Conservation (phyloP, 1,284 basidiomycete species). For the Leccinum fallax region DNA sequence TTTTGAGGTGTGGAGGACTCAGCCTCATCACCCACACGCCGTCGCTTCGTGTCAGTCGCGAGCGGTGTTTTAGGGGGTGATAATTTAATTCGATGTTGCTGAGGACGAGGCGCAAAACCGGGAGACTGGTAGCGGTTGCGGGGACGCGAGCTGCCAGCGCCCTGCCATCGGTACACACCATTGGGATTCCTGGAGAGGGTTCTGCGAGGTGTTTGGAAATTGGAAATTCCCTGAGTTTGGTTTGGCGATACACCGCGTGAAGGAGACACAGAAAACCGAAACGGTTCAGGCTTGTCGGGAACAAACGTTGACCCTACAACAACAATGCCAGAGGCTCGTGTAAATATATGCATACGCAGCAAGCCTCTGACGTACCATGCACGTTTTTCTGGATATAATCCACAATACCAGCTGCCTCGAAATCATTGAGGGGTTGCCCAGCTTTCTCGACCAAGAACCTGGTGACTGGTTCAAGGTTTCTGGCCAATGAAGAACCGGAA, state of each 20-base stretch:
- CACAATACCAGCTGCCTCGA: constrained; percentile 58
- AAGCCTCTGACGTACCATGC: constrained; percentile 34
- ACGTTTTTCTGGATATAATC: constrained; percentile 49
- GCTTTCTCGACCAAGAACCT: constrained; percentile 47
- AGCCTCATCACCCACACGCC: constrained; percentile 54
- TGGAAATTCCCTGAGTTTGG: constrained; percentile 17
- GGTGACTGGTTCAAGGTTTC: constrained; percentile 48
- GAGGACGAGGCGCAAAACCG: constrained; percentile 55
- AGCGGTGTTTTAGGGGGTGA: constrained; percentile 41
- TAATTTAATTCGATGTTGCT: constrained; percentile 42
- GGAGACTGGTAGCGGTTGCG: constrained; percentile 70
- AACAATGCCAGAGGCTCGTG: constrained; percentile 11
- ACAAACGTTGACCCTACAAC: constrained; percentile 31
- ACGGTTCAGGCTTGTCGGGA: constrained; percentile 48
- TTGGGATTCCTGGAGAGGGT: constrained; percentile 70
- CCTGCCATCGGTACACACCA: constrained; percentile 67
- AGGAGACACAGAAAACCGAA: constrained; percentile 59
- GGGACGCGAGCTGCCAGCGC: constrained; percentile 64
- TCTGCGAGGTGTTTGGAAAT: constrained; percentile 43
- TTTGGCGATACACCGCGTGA: constrained; percentile 46
- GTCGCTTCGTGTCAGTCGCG: constrained; percentile 57
- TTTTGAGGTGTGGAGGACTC: constrained; percentile 38
- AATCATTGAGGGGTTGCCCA: constrained; percentile 48
- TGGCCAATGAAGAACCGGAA: constrained; percentile 34
- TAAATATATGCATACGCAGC: constrained; percentile 15